Evolutionary conservation across 352 stramenopile species (phyloP).

Genomic region (Lagenidium sp.): DNA sequence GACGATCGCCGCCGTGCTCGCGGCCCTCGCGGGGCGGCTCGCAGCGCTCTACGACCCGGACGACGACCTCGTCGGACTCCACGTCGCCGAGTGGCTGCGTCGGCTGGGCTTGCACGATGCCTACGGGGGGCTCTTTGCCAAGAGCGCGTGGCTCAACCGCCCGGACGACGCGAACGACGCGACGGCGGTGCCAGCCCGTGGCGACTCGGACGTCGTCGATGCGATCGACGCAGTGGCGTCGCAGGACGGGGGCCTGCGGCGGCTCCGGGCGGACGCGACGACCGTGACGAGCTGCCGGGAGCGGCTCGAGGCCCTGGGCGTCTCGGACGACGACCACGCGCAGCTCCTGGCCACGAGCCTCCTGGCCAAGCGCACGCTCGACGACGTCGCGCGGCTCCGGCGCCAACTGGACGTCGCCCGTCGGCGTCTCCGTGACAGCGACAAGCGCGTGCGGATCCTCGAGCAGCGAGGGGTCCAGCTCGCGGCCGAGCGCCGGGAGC

Average conservation of each 20-base stretch:
- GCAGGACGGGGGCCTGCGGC: too few relatives aligned
- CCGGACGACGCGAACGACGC: too few relatives aligned
- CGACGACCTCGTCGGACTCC: constrained; percentile 49
- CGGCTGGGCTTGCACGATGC: constrained; percentile 39
- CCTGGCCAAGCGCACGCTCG: constrained; percentile 28
- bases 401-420: not conserved
- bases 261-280: too few relatives aligned
- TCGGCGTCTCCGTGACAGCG: constrained; percentile 18
- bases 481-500: constrained; percentile 11
- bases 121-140: constrained; percentile 41
- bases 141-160: constrained; percentile 12
- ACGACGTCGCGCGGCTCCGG: constrained; percentile 18
- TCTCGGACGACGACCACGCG: constrained; percentile 29
- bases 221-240: too few relatives aligned
- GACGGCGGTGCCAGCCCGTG: too few relatives aligned
- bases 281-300: constrained; percentile 14
- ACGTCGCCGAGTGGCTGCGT: constrained; percentile 38
- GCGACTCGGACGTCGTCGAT: too few relatives aligned
- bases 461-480: constrained; percentile 27
- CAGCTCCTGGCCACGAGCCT: constrained; percentile 49
- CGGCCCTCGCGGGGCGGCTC: constrained; percentile 16
- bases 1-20: constrained; percentile 25
- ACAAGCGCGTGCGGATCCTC: constrained; percentile 13
- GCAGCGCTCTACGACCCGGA: constrained; percentile 33
- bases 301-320: constrained; percentile 24